These are phyloP conservation scores for Metschnikowia cerradonensis DNA, from an alignment of 805 yeast genomes.

Conservation along the genomic window DNA sequence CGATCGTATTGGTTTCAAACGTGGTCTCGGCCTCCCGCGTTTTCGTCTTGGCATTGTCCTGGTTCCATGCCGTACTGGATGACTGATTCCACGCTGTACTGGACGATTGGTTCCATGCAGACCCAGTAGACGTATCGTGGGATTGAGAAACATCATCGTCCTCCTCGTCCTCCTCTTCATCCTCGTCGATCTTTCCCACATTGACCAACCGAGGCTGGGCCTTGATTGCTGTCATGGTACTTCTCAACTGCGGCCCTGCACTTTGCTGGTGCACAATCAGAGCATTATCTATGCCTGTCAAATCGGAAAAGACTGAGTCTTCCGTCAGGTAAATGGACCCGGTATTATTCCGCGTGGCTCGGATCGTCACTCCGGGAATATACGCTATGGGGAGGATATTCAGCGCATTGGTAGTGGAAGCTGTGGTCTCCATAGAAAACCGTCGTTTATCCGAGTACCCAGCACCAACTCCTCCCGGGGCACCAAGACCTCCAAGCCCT, in stretches of 20 bases:
- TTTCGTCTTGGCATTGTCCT: background rate
- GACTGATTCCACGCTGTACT: background rate
- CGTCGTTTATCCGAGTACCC: slow-evolving; percentile 12
- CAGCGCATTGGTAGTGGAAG: slow-evolving; percentile 70
- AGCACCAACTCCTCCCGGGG: too few relatives aligned
- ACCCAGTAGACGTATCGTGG: background rate
- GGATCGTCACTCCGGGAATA: slow-evolving; percentile 85
- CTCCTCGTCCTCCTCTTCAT: slow-evolving; percentile 30
- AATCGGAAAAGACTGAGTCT: slow-evolving; percentile 39
- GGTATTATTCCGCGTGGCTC: slow-evolving; percentile 44
- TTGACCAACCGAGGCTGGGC: slow-evolving; percentile 72
- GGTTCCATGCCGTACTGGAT: background rate
- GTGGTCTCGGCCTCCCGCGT: background rate
- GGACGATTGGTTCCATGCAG: slow-evolving; percentile 1
- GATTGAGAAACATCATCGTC: slow-evolving; percentile 14
- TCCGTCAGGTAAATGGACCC: slow-evolving; percentile 44
- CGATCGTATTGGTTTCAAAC: background rate
- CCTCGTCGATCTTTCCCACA: slow-evolving; percentile 45
- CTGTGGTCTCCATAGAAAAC: slow-evolving; percentile 54
- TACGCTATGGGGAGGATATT: slow-evolving; percentile 89
- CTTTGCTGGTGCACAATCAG: slow-evolving; percentile 39
- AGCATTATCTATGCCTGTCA: slow-evolving; percentile 44
- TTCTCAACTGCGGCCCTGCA: slow-evolving; percentile 28
- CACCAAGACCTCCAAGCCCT: background rate
- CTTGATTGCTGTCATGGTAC: slow-evolving; percentile 69